A percentile compares a stretch with the other conserved stretches of the same genome.
Conservation (phyloP, 495 filamentous ascomycete species). For the Aspergillus kassunensis region DNA sequence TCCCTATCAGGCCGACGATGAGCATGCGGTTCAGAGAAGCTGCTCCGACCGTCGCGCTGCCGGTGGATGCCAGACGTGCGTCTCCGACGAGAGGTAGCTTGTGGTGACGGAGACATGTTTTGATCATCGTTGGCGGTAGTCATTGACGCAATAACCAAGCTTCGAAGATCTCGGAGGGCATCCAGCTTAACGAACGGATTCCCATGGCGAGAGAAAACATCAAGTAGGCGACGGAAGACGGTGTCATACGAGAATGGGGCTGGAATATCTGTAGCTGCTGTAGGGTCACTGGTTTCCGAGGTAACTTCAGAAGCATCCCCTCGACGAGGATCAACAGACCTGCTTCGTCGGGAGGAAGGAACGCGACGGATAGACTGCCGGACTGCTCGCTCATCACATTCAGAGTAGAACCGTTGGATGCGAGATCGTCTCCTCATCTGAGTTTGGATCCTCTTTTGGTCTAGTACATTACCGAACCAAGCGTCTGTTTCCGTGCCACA, state of each 20-base stretch:
- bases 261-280: conserved; percentile 11
- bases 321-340: conserved; percentile 25
- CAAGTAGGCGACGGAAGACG: conserved; percentile 74
- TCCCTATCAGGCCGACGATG: conserved; percentile 16
- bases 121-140: conserved; percentile 45
- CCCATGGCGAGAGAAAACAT: conserved; percentile 84
- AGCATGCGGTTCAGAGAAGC: conserved; percentile 31
- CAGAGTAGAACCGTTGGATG: conserved; percentile 44
- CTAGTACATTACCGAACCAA: conserved; percentile 75
- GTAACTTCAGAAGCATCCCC: background rate
- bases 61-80: conserved; percentile 10
- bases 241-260: conserved; percentile 62
- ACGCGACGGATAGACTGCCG: conserved; percentile 25
- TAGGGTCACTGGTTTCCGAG: background rate
- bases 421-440: conserved; percentile 61
- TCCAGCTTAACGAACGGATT: conserved; percentile 85
- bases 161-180: conserved; percentile 77
- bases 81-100: conserved; percentile 16
- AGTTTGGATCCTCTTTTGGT: conserved; percentile 71
- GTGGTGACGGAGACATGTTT: conserved; percentile 30
- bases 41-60: conserved; percentile 27
- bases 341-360: conserved; percentile 29
- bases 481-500: conserved; percentile 86
- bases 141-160: conserved; percentile 73
- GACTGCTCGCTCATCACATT: conserved; percentile 34